These are phyloP conservation scores for Thelonectria discophora DNA, from an alignment of 2,329 filamentous ascomycete species.

Conservation along the genomic window DNA sequence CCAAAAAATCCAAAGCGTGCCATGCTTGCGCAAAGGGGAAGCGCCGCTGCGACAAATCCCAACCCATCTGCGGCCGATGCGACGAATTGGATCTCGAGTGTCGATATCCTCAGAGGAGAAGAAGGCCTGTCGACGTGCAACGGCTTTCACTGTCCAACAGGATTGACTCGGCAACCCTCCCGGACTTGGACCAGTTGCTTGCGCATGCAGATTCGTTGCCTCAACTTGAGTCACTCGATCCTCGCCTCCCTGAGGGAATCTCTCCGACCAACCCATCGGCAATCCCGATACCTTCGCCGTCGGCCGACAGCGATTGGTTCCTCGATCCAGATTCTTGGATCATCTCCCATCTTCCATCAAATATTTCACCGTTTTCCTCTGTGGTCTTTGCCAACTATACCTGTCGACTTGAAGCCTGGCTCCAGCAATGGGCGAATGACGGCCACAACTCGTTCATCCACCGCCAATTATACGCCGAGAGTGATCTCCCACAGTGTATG, in stretches of 20 bases:
- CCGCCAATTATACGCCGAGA: conserved; percentile 22
- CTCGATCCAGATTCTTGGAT: conserved; percentile 2
- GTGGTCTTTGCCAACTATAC: conserved; percentile 8
- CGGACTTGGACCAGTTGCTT: background rate
- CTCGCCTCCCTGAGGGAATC: background rate
- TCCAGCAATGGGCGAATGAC: conserved; percentile 12
- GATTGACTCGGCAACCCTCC: too few relatives aligned
- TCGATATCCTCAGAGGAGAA: conserved; percentile 14
- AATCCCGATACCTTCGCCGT: background rate
- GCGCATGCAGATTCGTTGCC: too few relatives aligned
- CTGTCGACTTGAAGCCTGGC: conserved; percentile 7
- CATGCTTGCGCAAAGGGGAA: conserved; percentile 24
- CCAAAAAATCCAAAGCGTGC: conserved; percentile 10
- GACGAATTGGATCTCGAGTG: conserved; percentile 22
- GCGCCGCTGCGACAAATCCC: conserved; percentile 19
- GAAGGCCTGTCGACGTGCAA: background rate
- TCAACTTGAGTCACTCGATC: background rate
- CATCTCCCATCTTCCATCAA: conserved; percentile 3
- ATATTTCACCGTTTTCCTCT: conserved; percentile 1
- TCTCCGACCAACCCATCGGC: background rate
- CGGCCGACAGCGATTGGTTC: background rate
- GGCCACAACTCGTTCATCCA: conserved; percentile 24
- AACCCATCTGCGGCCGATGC: conserved; percentile 21
- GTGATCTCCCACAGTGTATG: conserved; percentile 11
- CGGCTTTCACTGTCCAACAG: background rate